Conservation (phyloP, 2,329 filamentous ascomycete species). For the Aureobasidium sp. region DNA sequence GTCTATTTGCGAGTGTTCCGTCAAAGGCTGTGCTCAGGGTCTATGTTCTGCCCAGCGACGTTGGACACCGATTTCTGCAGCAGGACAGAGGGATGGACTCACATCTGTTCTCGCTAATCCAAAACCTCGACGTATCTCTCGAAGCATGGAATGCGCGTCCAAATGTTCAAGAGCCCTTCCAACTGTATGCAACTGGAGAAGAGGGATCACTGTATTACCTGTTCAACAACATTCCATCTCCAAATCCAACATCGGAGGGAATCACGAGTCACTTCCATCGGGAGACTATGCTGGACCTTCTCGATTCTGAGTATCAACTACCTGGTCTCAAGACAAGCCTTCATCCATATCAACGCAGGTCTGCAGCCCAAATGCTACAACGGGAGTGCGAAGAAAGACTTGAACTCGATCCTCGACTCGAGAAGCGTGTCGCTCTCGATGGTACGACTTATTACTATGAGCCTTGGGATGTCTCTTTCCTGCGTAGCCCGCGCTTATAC, state of each 20-base stretch:
- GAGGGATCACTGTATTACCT: constrained; percentile 55
- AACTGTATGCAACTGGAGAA: constrained; percentile 35
- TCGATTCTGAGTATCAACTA: constrained; percentile 41
- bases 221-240: constrained; percentile 67
- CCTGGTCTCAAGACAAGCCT: constrained; percentile 56
- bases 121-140: constrained; percentile 47
- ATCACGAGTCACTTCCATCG: constrained; percentile 45
- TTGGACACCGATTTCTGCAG: constrained; percentile 46
- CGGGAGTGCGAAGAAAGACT: constrained; percentile 60
- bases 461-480: constrained; percentile 51
- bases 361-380: constrained; percentile 76
- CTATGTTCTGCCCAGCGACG: constrained; percentile 59
- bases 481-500: constrained; percentile 62
- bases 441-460: constrained; percentile 64
- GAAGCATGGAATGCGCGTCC: constrained; percentile 47
- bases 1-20: constrained; percentile 3
- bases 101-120: constrained; percentile 43
- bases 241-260: constrained; percentile 45
- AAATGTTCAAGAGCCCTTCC: constrained; percentile 24
- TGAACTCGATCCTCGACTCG: constrained; percentile 65
- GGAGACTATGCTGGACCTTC: constrained; percentile 48
- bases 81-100: constrained; percentile 40
- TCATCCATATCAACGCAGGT: constrained; percentile 71
- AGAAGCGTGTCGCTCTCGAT: constrained; percentile 50
- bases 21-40: constrained; percentile 39